phyloP scores from a whole-genome alignment of 176 grass and related monocot species.

The Zea luxurians region DNA sequence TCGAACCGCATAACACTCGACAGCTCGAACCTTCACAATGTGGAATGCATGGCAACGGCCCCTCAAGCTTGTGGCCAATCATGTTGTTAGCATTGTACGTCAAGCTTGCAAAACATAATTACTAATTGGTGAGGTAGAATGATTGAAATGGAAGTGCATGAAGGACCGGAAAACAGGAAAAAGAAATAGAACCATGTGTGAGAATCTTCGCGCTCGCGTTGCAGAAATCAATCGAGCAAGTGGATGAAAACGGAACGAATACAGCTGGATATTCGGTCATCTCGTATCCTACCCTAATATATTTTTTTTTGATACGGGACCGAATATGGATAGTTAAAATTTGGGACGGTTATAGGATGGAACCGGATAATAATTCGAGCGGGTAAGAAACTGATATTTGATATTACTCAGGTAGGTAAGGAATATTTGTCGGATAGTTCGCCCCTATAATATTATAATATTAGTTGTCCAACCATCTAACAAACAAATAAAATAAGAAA shows the following conservation, averaged over 20 bases:
- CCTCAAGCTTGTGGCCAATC: slow-evolving; percentile 32
- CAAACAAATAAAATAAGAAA: no score
- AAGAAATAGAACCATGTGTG: not conserved
- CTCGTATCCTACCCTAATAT: no score
- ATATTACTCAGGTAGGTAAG: no score
- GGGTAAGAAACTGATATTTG: no score
- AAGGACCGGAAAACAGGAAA: slow-evolving; percentile 21
- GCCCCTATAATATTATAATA: no score
- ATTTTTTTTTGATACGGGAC: no score
- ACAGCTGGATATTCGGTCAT: no score
- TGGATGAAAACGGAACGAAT: not conserved
- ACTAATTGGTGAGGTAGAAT: not conserved
- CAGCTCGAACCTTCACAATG: slow-evolving; percentile 45
- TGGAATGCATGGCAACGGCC: slow-evolving; percentile 18
- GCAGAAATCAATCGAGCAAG: slow-evolving; percentile 3
- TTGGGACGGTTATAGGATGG: no score
- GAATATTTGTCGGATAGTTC: no score
- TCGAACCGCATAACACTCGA: slow-evolving; percentile 10
- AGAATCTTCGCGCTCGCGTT: not conserved
- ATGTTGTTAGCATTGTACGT: slow-evolving; percentile 19
- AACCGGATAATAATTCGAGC: no score
- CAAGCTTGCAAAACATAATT: slow-evolving; percentile 46
- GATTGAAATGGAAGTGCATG: not conserved
- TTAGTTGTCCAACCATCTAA: no score
- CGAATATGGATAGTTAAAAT: no score